These are phyloP conservation scores for Phytopythium helicoides DNA, from an alignment of 352 stramenopile species.

Conservation along the genomic window DNA sequence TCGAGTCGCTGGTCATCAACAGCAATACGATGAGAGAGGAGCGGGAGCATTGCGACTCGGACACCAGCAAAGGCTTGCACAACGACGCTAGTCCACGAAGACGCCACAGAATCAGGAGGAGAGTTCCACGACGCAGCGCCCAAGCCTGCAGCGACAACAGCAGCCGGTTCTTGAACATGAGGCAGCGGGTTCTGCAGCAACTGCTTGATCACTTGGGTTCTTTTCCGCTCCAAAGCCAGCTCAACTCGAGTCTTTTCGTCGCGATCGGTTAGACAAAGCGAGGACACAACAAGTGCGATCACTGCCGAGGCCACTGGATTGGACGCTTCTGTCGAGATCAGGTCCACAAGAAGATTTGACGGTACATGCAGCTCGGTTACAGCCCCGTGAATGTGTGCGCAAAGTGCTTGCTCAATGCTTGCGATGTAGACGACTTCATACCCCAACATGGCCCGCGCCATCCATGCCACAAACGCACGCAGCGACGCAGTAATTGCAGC, in stretches of 20 bases:
- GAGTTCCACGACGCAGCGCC: constrained; percentile 16
- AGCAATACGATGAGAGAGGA: constrained; percentile 16
- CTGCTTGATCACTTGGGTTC: constrained; percentile 11
- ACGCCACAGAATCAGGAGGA: neutral
- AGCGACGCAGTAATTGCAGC: constrained; percentile 10
- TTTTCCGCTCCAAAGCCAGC: constrained; percentile 16
- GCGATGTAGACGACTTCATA: constrained; percentile 34
- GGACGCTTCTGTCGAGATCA: neutral
- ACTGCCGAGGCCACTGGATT: constrained; percentile 16
- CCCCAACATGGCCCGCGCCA: constrained; percentile 23
- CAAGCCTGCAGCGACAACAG: constrained; percentile 20
- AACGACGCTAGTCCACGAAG: constrained; percentile 17
- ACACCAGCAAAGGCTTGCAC: constrained; percentile 35
- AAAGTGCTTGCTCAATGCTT: constrained; percentile 20
- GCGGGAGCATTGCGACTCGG: constrained; percentile 20
- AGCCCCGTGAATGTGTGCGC: constrained; percentile 12
- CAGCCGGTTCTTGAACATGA: constrained; percentile 14
- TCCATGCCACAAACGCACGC: constrained; percentile 26
- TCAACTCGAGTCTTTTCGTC: constrained; percentile 2
- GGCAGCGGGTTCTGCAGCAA: constrained; percentile 18
- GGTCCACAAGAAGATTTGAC: neutral
- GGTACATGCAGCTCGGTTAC: neutral
- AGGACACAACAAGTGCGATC: constrained; percentile 15
- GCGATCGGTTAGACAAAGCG: constrained; percentile 9
- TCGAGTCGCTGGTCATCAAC: neutral